A percentile compares a stretch with the other conserved stretches of the same genome.
Evolutionary conservation across 345 rosid genomes (phyloP).

Genomic region (Populus deltoides): DNA sequence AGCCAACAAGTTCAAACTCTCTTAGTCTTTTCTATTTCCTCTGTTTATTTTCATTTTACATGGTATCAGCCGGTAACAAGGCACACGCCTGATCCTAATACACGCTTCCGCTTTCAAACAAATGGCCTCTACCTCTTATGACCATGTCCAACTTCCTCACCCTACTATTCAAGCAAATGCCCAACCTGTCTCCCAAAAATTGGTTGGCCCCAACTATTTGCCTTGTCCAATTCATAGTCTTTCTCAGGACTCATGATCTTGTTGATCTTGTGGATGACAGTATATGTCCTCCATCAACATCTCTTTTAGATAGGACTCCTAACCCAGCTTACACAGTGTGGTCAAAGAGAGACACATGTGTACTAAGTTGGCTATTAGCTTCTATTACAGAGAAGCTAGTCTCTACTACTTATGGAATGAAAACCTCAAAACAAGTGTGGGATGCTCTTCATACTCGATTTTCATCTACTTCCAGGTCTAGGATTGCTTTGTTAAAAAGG

Average conservation of each 20-base stretch:
- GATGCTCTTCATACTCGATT: neutral
- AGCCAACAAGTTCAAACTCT: too few relatives aligned
- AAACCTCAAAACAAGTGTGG: too few relatives aligned
- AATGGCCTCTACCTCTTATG: neutral
- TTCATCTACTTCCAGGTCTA: neutral
- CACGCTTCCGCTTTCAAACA: too few relatives aligned
- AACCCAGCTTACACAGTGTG: neutral
- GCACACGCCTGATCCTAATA: too few relatives aligned
- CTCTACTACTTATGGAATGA: neutral
- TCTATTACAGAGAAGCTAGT: neutral
- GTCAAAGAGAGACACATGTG: neutral
- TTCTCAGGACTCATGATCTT: neutral
- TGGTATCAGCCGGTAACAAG: too few relatives aligned
- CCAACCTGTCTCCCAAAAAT: too few relatives aligned
- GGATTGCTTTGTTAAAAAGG: neutral
- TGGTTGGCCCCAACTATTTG: too few relatives aligned
- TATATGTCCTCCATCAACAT: too few relatives aligned
- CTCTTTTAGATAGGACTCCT: neutral
- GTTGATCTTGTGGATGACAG: neutral
- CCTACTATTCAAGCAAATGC: too few relatives aligned
- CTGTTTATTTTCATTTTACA: too few relatives aligned
- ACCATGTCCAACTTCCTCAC: neutral
- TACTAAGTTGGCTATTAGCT: neutral
- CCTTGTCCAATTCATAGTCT: too few relatives aligned
- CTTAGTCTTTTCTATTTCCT: too few relatives aligned